These are phyloP conservation scores for Aspergillus brunneoviolaceus DNA, from an alignment of 2,329 filamentous ascomycete species.

Conservation along the genomic window DNA sequence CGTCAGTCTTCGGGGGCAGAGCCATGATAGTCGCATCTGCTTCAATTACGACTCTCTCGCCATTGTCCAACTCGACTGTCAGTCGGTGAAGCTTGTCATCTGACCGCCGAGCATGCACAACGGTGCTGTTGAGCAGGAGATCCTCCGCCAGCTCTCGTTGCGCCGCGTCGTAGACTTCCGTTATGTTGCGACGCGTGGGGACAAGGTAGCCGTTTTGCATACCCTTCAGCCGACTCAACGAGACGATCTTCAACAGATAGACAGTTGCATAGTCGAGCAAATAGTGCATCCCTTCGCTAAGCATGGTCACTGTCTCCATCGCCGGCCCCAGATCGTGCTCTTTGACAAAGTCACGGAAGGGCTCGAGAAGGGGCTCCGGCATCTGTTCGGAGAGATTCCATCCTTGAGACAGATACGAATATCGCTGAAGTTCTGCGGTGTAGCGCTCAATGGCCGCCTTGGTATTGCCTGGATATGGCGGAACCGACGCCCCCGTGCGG, in stretches of 20 bases:
- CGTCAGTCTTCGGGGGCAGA: conserved; percentile 36
- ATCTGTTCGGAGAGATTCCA: conserved; percentile 29
- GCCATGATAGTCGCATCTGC: conserved; percentile 40
- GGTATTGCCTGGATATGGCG: conserved; percentile 13
- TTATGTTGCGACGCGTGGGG: conserved; percentile 41
- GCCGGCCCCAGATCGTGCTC: conserved; percentile 25
- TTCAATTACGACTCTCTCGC: conserved; percentile 27
- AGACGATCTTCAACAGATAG: conserved; percentile 27
- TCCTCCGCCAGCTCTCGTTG: conserved; percentile 36
- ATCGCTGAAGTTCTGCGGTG: conserved; percentile 18
- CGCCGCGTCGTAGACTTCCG: conserved; percentile 42
- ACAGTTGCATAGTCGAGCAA: conserved; percentile 22
- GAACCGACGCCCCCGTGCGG: conserved; percentile 19
- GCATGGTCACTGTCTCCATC: conserved; percentile 19
- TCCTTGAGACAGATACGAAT: conserved; percentile 26
- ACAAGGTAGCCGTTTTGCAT: conserved; percentile 31
- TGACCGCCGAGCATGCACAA: conserved; percentile 32
- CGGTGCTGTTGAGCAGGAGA: conserved; percentile 39
- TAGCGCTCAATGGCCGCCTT: conserved; percentile 16
- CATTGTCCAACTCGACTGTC: conserved; percentile 25
- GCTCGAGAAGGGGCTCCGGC: conserved; percentile 29
- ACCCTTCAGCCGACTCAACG: conserved; percentile 32
- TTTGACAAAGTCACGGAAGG: conserved; percentile 30
- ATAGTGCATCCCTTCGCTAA: conserved; percentile 21
- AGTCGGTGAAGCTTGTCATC: conserved; percentile 27